A percentile compares a stretch with the other conserved stretches of the same genome.
phyloP scores from a whole-genome alignment of 352 stramenopile species.

The Aphanomyces astaci region DNA sequence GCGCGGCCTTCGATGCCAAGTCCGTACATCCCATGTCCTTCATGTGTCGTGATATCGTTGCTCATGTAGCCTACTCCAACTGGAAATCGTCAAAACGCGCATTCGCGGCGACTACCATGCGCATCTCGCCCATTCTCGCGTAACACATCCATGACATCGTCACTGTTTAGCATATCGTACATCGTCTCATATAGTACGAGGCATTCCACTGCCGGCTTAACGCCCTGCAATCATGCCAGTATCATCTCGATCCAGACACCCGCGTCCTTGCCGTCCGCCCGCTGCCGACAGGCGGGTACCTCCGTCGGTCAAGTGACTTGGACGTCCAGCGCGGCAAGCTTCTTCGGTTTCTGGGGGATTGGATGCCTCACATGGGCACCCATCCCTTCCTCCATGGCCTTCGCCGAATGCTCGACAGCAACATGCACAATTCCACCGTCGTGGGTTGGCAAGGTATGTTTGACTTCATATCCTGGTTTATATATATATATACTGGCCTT shows the following conservation, averaged over 20 bases:
- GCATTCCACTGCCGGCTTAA: not conserved
- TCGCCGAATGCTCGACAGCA: slow-evolving; percentile 2
- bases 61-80: not conserved
- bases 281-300: slow-evolving; percentile 1
- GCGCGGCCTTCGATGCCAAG: slow-evolving; percentile 11
- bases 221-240: not conserved
- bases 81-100: slow-evolving; percentile 10
- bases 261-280: not conserved
- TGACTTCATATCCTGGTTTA: not conserved
- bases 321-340: not conserved
- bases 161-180: no score
- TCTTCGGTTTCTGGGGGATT: not conserved
- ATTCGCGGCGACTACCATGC: slow-evolving; percentile 13
- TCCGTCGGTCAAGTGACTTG: not conserved
- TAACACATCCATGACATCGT: not conserved
- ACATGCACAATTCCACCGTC: slow-evolving; percentile 10
- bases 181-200: not conserved
- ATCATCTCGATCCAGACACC: not conserved
- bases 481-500: no score
- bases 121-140: not conserved
- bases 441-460: slow-evolving; percentile 10
- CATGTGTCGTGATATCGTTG: not conserved
- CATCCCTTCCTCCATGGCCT: slow-evolving; percentile 17
- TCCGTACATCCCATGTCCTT: not conserved
- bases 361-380: slow-evolving; percentile 6